These are phyloP conservation scores for Obelidium mucronatum DNA, from an alignment of 192 early-diverging fungal genomes.

Conservation along the genomic window DNA sequence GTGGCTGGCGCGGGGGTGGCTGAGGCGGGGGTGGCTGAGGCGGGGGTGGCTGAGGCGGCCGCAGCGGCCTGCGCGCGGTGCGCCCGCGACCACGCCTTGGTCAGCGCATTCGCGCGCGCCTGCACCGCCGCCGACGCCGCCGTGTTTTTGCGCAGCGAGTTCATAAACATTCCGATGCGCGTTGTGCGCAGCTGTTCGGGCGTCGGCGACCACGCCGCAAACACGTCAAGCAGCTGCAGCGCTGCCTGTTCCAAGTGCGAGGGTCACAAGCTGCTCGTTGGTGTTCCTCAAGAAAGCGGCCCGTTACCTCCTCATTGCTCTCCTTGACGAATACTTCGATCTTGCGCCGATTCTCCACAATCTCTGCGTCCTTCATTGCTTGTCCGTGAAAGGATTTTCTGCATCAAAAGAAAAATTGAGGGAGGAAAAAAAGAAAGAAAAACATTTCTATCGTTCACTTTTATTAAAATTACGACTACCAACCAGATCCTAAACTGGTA, in stretches of 20 bases:
- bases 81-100: slow-evolving; percentile 6
- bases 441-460: too few relatives aligned
- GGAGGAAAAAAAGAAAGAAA: slow-evolving; percentile 8
- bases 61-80: background rate
- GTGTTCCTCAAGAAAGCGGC: background rate
- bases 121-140: background rate
- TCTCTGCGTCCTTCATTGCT: slow-evolving; percentile 14
- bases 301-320: slow-evolving; percentile 17
- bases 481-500: slow-evolving; percentile 46
- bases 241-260: background rate
- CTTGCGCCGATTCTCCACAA: slow-evolving; percentile 2
- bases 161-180: slow-evolving; percentile 21
- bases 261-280: background rate
- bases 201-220: slow-evolving; percentile 31
- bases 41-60: background rate
- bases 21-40: background rate
- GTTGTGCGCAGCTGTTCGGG: slow-evolving; percentile 12
- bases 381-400: slow-evolving; percentile 11
- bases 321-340: slow-evolving; percentile 20
- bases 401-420: background rate
- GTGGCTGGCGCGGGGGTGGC: background rate
- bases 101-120: slow-evolving; percentile 13
- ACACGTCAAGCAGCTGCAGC: background rate
- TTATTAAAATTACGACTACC: too few relatives aligned
- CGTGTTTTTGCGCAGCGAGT: slow-evolving; percentile 19